Evolutionary conservation across 2,329 filamentous ascomycete species (phyloP), one percentile per base, ranked within the genome.

Genomic region (Esteya vermicola): DNA sequence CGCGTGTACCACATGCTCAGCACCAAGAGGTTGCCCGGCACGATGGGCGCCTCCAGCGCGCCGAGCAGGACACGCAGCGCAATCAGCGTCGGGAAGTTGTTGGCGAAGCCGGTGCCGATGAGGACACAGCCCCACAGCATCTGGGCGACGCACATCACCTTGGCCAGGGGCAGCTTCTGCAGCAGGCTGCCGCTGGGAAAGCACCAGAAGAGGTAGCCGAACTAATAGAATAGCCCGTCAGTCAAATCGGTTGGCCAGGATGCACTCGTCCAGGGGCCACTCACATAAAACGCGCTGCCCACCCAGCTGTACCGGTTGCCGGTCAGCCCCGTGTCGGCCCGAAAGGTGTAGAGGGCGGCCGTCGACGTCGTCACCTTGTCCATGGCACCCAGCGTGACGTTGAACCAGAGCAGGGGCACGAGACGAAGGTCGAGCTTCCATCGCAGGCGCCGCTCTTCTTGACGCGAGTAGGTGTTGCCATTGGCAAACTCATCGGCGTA

Each of bases 381-480:
- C 48, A 53, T 53, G 9, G 54, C 54, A 6, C 43, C 48, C 2
- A 52, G 36, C 3, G 50, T 52, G 4, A 52, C 45, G 37, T 53
- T 54, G 41, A 53, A 52, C 53, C 56, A 59, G 9, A 64, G 51
- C 21, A 61, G 52, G 1, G 61, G 61, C 8, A 64, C 53, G 8
- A 64, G 50, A 21, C 57, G 53, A 13, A 57, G 38, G 47, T 64
- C 61, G n/a, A 63, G 48, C 48, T 63, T 63, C 53, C 61, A 61
- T 31, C 60, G 47, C 23, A 63, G 48, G 19, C 46, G 38, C 16
- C 23, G 36, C 33, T 49, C 49, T 22, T 48, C 54, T 30, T 48
- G 43, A 2, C 33, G 30, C 1, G 51, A 50, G 39, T 58, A 58
- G 1, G 51, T 47, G 40, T 56, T 48, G 31, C 52, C 50, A 18